Conservation (phyloP, 2,329 filamentous ascomycete species). For the Lasiodiplodia citricola region DNA sequence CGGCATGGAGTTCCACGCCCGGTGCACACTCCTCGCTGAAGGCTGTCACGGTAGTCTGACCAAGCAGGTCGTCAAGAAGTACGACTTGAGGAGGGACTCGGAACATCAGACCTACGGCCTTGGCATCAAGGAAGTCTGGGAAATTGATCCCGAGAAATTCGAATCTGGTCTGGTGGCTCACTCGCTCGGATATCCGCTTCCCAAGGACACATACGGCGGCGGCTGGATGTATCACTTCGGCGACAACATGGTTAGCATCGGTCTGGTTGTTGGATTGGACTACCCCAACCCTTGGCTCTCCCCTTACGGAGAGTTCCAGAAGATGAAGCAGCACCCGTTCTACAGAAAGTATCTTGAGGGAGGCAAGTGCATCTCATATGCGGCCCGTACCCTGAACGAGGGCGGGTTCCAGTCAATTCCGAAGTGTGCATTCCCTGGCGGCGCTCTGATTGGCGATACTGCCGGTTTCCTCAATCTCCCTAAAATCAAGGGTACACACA, state of each 20-base stretch:
- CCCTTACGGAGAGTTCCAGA: slow-evolving; percentile 95
- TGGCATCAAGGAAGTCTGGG: slow-evolving; percentile 97
- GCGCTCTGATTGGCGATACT: slow-evolving; percentile 93
- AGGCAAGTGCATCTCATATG: slow-evolving; percentile 97
- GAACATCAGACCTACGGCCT: slow-evolving; percentile 95
- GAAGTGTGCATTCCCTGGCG: slow-evolving; percentile 94
- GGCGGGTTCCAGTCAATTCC: slow-evolving; percentile 98
- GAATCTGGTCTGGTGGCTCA: slow-evolving; percentile 83
- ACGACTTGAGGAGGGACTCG: slow-evolving; percentile 84
- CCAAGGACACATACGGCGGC: slow-evolving; percentile 89
- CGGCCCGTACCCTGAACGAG: slow-evolving; percentile 87
- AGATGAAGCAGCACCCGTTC: slow-evolving; percentile 96
- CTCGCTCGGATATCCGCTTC: slow-evolving; percentile 89
- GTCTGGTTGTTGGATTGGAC: slow-evolving; percentile 90
- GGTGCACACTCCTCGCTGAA: slow-evolving; percentile 89
- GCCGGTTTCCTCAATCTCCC: slow-evolving; percentile 97
- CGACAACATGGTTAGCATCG: slow-evolving; percentile 92
- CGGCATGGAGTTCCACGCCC: slow-evolving; percentile 97
- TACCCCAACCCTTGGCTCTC: slow-evolving; percentile 97
- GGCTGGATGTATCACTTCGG: slow-evolving; percentile 99
- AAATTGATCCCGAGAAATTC: slow-evolving; percentile 92
- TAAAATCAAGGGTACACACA: slow-evolving; percentile 98
- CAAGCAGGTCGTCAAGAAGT: slow-evolving; percentile 95
- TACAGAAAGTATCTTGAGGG: slow-evolving; percentile 88
- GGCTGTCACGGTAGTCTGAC: slow-evolving; percentile 94